These are phyloP conservation scores for Opeltia flavorubescens DNA, from an alignment of 495 filamentous ascomycete genomes.

Conservation along the genomic window DNA sequence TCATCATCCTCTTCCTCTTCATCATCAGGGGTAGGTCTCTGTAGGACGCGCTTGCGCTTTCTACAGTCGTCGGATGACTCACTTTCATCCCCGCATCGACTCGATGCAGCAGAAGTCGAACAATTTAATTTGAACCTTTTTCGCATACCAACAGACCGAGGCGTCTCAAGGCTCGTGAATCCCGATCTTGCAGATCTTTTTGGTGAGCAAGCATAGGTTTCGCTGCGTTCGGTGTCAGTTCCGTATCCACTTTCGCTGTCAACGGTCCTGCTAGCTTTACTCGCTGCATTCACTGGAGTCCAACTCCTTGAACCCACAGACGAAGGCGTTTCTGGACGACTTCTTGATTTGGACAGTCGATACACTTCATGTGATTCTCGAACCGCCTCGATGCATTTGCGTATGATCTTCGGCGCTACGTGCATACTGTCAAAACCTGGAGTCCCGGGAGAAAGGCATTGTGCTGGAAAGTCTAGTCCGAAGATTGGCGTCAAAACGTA, in stretches of 20 bases:
- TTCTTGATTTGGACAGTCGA: constrained; percentile 1
- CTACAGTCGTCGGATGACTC: not conserved
- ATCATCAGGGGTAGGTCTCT: no score
- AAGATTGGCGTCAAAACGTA: constrained; percentile 79
- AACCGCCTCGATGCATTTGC: constrained; percentile 37
- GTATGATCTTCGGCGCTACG: constrained; percentile 49
- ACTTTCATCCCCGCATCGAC: not conserved
- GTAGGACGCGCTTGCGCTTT: constrained; percentile 1
- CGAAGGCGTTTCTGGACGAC: constrained; percentile 5
- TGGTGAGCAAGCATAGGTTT: constrained; percentile 8
- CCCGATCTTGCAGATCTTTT: constrained; percentile 2
- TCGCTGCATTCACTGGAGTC: constrained; percentile 7
- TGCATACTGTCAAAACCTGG: constrained; percentile 49
- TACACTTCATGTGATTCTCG: constrained; percentile 28
- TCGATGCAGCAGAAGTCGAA: not conserved
- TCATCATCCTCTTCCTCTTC: not conserved
- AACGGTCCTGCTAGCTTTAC: constrained; percentile 3
- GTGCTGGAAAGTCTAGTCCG: constrained; percentile 58
- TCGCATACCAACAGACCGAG: not conserved
- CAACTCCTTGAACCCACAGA: not conserved
- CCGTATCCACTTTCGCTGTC: constrained; percentile 19
- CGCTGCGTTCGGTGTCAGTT: constrained; percentile 19
- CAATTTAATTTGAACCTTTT: not conserved
- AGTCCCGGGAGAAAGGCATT: constrained; percentile 50
- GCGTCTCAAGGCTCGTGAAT: constrained; percentile 12